Percentiles rank a stretch among this genome's conserved stretches.
phyloP scores from a whole-genome alignment of 75 land plant species.

The Larix kaempferi region DNA sequence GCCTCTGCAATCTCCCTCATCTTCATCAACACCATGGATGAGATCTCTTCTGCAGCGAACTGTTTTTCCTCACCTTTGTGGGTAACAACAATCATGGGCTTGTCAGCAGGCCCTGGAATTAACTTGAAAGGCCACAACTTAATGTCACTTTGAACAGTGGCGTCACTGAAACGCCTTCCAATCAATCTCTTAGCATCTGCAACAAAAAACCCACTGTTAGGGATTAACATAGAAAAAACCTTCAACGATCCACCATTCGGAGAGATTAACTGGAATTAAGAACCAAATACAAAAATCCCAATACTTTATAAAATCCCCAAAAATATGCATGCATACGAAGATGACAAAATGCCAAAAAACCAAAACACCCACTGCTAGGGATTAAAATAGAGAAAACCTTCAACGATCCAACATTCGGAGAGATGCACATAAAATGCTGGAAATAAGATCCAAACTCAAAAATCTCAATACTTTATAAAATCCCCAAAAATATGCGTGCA shows the following conservation, averaged over 20 bases:
- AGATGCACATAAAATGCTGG: not conserved
- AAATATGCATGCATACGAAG: not conserved
- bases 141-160: constrained; percentile 26
- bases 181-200: constrained; percentile 40
- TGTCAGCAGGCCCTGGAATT: constrained; percentile 29
- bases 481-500: not conserved
- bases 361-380: not conserved
- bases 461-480: not conserved
- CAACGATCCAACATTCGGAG: too few species aligned
- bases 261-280: not conserved
- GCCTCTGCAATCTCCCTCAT: constrained; percentile 44
- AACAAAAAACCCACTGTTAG: not conserved
- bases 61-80: constrained; percentile 31
- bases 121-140: constrained; percentile 42
- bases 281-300: not conserved
- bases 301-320: not conserved
- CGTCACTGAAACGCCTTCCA: constrained; percentile 28
- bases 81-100: constrained; percentile 34
- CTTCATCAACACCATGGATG: constrained; percentile 32
- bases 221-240: not conserved
- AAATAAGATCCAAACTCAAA: not conserved
- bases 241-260: not conserved
- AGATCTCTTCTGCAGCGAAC: constrained; percentile 32
- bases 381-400: not conserved
- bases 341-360: not conserved